Base-by-base conservation (phyloP, 352 stramenopile species). In the Aphanomyces stellatus region DNA sequence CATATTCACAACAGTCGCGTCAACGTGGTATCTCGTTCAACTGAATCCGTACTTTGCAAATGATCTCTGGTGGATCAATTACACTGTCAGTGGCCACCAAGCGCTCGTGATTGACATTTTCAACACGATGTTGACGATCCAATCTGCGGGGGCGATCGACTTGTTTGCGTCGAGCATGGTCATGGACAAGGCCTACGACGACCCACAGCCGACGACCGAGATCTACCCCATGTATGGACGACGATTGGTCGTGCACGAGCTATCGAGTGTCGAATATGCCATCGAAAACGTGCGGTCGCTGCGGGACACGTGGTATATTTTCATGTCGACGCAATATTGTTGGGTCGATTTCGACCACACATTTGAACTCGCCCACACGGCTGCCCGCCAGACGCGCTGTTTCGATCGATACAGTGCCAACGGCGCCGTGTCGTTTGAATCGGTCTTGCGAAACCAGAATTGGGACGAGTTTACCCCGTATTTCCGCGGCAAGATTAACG, bases 321-420 rank as follows among this genome's bases (percentile, higher is more conserved):
- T n/a, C 24, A 49, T 64, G 35, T 49, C 51, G 2, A 64, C 56
- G 30, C 56, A 64, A 24, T 64, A 33, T 49, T 64, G 56, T 30
- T 64, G 30, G 22, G 56, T 64, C 3, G 56, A 64, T 24, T 64
- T 64, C 5, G 17, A 31, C 11, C 19, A 64, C 10, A 2, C 2
- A 19, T 64, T 30, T 17, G 30, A 64, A 64, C 10, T 64, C n/a
- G 56, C 56, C 15, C 35, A 49, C 22, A 64, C 56, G 19, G 22
- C 19, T 3, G 10, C 13, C n/a, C 56, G 56, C 11, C 56, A 64
- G 24, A 11, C n/a, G 19, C 30, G 56, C 25, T 64, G 56, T 24
- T 7, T 7, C 5, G 22, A 19, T 7, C 15, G n/a, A 8, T 53
- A 53, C 17, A 53, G 1, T 6, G 19, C 56, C 30, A 64, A 64